Evolutionary conservation across 805 yeast species (phyloP), one percentile per base, ranked within the genome.

Genomic region (Saccharomycopsis fodiens): DNA sequence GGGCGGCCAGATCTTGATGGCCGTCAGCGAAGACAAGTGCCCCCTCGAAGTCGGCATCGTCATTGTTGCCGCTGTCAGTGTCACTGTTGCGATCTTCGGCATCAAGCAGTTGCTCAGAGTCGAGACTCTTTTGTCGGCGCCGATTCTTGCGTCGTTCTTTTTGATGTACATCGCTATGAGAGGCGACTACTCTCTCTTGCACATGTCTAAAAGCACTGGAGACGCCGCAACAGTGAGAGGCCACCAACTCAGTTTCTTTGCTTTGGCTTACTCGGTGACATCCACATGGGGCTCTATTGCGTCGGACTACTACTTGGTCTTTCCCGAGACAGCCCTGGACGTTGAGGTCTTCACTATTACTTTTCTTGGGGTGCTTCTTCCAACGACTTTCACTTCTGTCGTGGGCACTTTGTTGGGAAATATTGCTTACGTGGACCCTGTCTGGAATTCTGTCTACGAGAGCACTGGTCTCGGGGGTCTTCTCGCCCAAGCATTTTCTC

Each of bases 211-310:
- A 15, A 64, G 76, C 0, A 46, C 52, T 17, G 74, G 70, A 1
- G 65, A 63, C 43, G 10, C 59, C 2, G 52, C 58, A 13, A 74
- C 84, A 0, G 62, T 74, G 3, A 68, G 69, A 43, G 94, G 94
- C n/a, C 73, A 78, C 56, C 75, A 83, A 72, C 60, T 86, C 23
- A 74, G 85, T 12, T 84, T 78, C 61, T 84, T 86, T 55, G 73
- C 87, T 1, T 68, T 85, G 45, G 70, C 80, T 37, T 85, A 84
- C 57, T 79, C 95, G 23, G 79, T 82, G 39, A 85, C 95, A 3
- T 75, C 86, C 2, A 85, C 96, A 1, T 87, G 96, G 96, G 89
- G 94, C 37, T 81, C 89, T 2, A 74, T 85, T 50, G 85, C 95
- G 0, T 72, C 89, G 0, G 96, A 87, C 62, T 87, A 87, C 61